Base-by-base conservation (phyloP, 768 basidiomycete genomes). In the Termitomyces sp. region DNA sequence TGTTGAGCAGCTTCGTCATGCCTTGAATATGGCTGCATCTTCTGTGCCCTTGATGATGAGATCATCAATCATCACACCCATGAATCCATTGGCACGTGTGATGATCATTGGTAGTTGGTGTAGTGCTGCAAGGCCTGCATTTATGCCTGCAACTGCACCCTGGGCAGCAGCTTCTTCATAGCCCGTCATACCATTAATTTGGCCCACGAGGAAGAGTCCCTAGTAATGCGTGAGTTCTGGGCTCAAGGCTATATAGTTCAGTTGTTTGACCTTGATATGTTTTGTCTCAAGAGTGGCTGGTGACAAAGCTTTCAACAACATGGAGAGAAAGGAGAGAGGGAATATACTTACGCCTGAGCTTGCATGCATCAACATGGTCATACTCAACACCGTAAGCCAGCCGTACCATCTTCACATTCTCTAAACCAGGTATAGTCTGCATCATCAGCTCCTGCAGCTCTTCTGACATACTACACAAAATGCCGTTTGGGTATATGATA, bases 121-220 rank as follows among this genome's bases (percentile, higher is more conserved):
- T 3, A 76, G 74, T 8, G 90, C 85, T 0, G 83, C 73, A 2
- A 93, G 77, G 0, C 91, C 94, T 0, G 94, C 94, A 56, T 96
- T 95, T 52, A 91, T 85, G 2, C 94, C 93, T 1, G 93, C 94
- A 0, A 96, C 72, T n/a, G 84, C 75, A 8, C 94, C 94, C 68
- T 95, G 94, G 4, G 90, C 92, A 2, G 91, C 93, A 1, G 94
- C 94, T 73, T 96, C 94, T 68, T 96, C 94, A 67, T 96, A 96
- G 6, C 94, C 94, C 2, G 94, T 96, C 1, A 94, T 96, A 12
- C 89, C 89, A 63, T 94, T 95, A 64, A 95, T 95, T 69, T 95
- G 92, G 4, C 93, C 92, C 0, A 92, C 91, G 22, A 95, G 81
- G 71, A 89, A 95, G 3, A 95, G 78, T 1, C 92, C 92, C 83